Percentiles rank a stretch among this genome's conserved stretches.
These are phyloP conservation scores for Serendipita sp. DNA, from an alignment of 768 basidiomycete species.

Conservation along the genomic window DNA sequence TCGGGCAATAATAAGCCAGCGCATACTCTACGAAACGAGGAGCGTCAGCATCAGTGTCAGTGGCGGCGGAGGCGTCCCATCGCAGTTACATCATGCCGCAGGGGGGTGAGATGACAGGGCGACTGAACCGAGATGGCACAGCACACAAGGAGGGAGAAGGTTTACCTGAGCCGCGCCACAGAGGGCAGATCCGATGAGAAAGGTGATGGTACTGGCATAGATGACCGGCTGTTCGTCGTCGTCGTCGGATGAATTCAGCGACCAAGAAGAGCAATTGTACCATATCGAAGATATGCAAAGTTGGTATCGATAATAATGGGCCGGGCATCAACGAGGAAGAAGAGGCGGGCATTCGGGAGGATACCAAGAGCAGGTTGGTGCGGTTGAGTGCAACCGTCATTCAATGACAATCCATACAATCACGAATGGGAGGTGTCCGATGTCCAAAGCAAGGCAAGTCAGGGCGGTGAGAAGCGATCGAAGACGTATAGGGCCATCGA, in stretches of 20 bases:
- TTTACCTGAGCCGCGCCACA: conserved; percentile 59
- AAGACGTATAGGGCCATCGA: neutral
- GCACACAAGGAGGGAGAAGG: conserved; percentile 7
- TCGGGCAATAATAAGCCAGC: conserved; percentile 52
- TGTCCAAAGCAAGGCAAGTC: no score
- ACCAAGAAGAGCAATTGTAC: neutral
- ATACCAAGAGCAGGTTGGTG: no score
- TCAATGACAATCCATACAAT: no score
- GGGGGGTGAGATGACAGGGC: conserved; percentile 7
- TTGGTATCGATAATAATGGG: no score
- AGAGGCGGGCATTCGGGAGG: no score
- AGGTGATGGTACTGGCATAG: conserved; percentile 56
- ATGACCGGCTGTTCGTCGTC: conserved; percentile 37
- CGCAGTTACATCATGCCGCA: neutral
- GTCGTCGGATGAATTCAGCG: neutral
- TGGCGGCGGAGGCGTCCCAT: no score
- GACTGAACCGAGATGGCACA: conserved; percentile 11
- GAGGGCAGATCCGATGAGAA: conserved; percentile 60
- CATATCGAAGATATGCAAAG: no score
- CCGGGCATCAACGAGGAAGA: no score
- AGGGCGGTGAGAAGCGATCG: neutral
- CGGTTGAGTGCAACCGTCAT: no score
- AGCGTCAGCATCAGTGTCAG: no score
- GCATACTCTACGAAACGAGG: conserved; percentile 20
- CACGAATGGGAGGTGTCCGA: no score